Evolutionary conservation across 176 grass and related monocot genomes (phyloP).

Genomic region (Cocos nucifera): DNA sequence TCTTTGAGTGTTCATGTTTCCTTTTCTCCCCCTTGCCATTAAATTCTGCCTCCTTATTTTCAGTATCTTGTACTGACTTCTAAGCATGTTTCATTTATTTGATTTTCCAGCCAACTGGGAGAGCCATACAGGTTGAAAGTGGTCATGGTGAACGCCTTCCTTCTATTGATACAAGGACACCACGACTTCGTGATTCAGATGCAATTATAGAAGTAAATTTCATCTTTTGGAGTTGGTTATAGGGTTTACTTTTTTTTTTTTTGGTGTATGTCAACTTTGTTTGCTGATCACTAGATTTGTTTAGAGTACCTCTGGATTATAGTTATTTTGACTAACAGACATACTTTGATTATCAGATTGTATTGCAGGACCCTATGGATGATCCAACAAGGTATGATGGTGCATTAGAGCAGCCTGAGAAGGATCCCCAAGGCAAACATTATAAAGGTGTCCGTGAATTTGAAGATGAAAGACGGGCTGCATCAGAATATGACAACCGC

Average conservation of each 20-base stretch:
- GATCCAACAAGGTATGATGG: constrained; percentile 41
- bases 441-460: constrained; percentile 25
- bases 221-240: constrained; percentile 6
- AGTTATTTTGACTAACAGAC: not conserved
- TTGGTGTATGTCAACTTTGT: not conserved
- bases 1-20: not conserved
- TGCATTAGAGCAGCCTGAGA: constrained; percentile 51
- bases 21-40: not conserved
- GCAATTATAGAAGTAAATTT: constrained; percentile 91
- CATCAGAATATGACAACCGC: constrained; percentile 36
- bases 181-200: constrained; percentile 76
- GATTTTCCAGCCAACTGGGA: constrained; percentile 70
- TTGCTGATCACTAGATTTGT: constrained; percentile 1
- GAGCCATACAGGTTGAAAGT: constrained; percentile 93
- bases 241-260: constrained; percentile 2
- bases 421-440: constrained; percentile 37
- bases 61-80: too few relatives aligned
- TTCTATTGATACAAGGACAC: constrained; percentile 68
- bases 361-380: constrained; percentile 43
- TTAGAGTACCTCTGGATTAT: not conserved
- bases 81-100: constrained; percentile 13
- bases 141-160: constrained; percentile 67
- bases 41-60: too few relatives aligned
- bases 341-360: constrained; percentile 45
- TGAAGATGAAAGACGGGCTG: constrained; percentile 20